A percentile compares a stretch with the other conserved stretches of the same genome.
phyloP scores from a whole-genome alignment of 164 flowering plant species.

The Pachysandra terminalis region DNA sequence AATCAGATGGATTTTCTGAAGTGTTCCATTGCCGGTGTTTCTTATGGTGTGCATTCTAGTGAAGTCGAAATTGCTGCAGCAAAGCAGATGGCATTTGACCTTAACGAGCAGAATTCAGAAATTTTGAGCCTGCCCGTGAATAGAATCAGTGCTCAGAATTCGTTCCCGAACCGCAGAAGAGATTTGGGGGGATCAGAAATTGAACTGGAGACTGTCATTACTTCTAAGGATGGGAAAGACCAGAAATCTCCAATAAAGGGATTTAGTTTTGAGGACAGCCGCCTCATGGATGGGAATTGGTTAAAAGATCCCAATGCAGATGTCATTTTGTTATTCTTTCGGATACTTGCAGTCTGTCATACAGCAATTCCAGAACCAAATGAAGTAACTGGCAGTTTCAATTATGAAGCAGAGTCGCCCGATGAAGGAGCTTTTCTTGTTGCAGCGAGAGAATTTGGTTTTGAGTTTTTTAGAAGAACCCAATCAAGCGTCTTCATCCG shows the following conservation, averaged over 20 bases:
- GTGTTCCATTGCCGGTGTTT: constrained; percentile 86
- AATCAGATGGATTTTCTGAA: constrained; percentile 96
- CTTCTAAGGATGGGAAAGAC: constrained; percentile 36
- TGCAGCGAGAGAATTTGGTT: constrained; percentile 95
- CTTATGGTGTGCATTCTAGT: constrained; percentile 75
- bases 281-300: constrained; percentile 84
- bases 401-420: constrained; percentile 94
- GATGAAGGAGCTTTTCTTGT: constrained; percentile 94
- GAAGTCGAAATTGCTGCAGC: constrained; percentile 94
- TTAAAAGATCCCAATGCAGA: constrained; percentile 48
- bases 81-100: constrained; percentile 62
- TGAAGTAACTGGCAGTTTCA: constrained; percentile 61
- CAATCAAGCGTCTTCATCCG: constrained; percentile 64
- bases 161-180: constrained; percentile 11
- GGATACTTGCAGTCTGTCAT: constrained; percentile 87
- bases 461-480: constrained; percentile 81
- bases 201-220: constrained; percentile 53
- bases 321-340: constrained; percentile 52
- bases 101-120: constrained; percentile 32
- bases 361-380: constrained; percentile 83
- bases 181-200: constrained; percentile 38
- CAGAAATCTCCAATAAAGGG: constrained; percentile 56
- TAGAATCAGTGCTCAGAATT: constrained; percentile 8
- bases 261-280: constrained; percentile 76
- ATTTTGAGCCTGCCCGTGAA: constrained; percentile 16